Evolutionary conservation across 1,284 basidiomycete species (phyloP).

Genomic region (Trichosporon sp.): DNA sequence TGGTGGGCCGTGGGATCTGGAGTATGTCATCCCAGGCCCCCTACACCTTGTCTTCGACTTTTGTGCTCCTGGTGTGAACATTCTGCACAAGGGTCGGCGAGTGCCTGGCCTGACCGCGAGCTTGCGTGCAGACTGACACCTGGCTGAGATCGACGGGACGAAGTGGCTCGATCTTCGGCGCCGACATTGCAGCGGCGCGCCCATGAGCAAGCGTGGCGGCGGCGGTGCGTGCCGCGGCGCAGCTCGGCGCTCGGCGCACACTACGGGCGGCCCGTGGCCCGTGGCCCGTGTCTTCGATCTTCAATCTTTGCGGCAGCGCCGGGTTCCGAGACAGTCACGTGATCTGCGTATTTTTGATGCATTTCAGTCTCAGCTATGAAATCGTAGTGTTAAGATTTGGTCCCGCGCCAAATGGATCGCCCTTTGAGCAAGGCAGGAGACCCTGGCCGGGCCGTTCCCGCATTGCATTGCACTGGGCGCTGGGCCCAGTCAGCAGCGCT

Average conservation of each 20-base stretch:
- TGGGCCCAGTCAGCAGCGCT: too few relatives aligned
- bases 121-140: too few relatives aligned
- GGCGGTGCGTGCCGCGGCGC: background rate
- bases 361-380: background rate
- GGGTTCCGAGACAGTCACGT: conserved; percentile 1
- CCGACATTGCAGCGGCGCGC: background rate
- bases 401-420: background rate
- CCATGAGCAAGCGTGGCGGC: background rate
- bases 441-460: too few relatives aligned
- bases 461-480: too few relatives aligned
- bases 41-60: background rate
- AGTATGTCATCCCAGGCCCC: background rate
- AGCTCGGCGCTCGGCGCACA: background rate
- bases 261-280: too few relatives aligned
- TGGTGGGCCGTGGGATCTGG: background rate
- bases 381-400: background rate
- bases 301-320: background rate
- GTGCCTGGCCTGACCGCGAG: background rate
- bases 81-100: background rate
- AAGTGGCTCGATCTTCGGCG: too few relatives aligned
- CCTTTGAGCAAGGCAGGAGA: too few relatives aligned
- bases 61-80: background rate
- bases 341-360: background rate
- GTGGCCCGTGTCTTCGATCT: background rate
- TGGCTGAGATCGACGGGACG: too few relatives aligned